Evolutionary conservation across 768 basidiomycete genomes (phyloP).

Genomic region (Hemileccinum rubropunctum): DNA sequence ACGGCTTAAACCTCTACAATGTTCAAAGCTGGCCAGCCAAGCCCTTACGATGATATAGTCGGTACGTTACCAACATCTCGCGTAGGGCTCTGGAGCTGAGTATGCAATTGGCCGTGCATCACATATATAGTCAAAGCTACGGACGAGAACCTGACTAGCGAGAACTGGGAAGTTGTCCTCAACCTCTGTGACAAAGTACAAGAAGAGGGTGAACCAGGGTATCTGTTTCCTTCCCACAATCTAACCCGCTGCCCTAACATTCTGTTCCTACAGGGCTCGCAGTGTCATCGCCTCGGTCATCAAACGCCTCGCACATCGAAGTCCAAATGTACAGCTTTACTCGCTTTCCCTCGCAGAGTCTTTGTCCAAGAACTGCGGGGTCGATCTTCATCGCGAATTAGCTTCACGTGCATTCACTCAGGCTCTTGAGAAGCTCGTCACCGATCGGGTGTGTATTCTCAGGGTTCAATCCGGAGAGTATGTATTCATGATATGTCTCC

Average conservation of each 20-base stretch:
- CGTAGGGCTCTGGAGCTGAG: conserved; percentile 7
- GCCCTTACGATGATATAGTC: conserved; percentile 90
- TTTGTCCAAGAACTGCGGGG: conserved; percentile 86
- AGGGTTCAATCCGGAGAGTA: neutral
- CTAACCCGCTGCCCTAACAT: conserved; percentile 15
- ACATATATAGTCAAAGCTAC: conserved; percentile 79
- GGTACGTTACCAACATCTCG: conserved; percentile 48
- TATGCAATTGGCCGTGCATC: too few relatives aligned
- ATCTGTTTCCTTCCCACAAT: conserved; percentile 6
- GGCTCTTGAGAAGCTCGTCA: conserved; percentile 81
- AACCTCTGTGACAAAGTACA: conserved; percentile 95
- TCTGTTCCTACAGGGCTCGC: conserved; percentile 60
- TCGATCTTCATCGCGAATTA: conserved; percentile 80
- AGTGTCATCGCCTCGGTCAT: conserved; percentile 80
- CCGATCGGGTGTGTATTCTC: conserved; percentile 67
- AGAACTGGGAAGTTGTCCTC: conserved; percentile 94
- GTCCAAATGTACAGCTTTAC: conserved; percentile 95
- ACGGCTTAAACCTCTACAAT: conserved; percentile 35
- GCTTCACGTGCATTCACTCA: conserved; percentile 89
- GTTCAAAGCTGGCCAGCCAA: conserved; percentile 68
- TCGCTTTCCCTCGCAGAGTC: conserved; percentile 85
- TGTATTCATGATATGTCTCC: conserved; percentile 32
- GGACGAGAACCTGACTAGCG: conserved; percentile 92
- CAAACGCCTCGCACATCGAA: conserved; percentile 91
- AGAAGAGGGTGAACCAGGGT: conserved; percentile 89